Evolutionary conservation across 2,329 filamentous ascomycete species (phyloP).

Genomic region (Dothideomycetidae sp.): DNA sequence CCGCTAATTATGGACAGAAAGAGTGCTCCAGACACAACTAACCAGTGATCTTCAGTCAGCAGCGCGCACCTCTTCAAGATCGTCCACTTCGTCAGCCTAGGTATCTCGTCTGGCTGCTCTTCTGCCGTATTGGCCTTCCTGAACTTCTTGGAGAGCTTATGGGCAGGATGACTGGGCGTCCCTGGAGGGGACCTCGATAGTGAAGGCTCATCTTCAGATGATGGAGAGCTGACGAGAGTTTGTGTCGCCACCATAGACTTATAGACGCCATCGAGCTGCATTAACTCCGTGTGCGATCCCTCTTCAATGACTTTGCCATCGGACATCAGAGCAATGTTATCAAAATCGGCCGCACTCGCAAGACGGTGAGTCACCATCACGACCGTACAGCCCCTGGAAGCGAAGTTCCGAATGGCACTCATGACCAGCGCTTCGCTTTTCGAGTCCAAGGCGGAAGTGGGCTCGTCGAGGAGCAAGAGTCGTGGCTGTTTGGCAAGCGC

Average conservation of each 20-base stretch:
- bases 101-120: neutral
- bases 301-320: conserved; percentile 49
- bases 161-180: neutral
- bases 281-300: conserved; percentile 45
- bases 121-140: neutral
- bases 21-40: conserved; percentile 29
- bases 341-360: conserved; percentile 63
- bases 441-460: conserved; percentile 32
- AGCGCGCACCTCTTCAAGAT: conserved; percentile 9
- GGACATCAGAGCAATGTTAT: conserved; percentile 65
- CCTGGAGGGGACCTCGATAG: neutral
- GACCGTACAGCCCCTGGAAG: conserved; percentile 43
- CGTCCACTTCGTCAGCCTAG: conserved; percentile 1
- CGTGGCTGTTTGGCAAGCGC: conserved; percentile 32
- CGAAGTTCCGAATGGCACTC: conserved; percentile 28
- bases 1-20: conserved; percentile 32
- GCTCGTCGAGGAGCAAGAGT: conserved; percentile 34
- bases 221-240: conserved; percentile 6
- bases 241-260: conserved; percentile 11
- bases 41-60: conserved; percentile 26
- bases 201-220: conserved; percentile 2
- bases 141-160: neutral
- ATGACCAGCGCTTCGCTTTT: conserved; percentile 31
- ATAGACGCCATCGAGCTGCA: conserved; percentile 10
- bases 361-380: conserved; percentile 61